Conservation (phyloP, 331 rosid species). For the Stylosanthes scabra region DNA sequence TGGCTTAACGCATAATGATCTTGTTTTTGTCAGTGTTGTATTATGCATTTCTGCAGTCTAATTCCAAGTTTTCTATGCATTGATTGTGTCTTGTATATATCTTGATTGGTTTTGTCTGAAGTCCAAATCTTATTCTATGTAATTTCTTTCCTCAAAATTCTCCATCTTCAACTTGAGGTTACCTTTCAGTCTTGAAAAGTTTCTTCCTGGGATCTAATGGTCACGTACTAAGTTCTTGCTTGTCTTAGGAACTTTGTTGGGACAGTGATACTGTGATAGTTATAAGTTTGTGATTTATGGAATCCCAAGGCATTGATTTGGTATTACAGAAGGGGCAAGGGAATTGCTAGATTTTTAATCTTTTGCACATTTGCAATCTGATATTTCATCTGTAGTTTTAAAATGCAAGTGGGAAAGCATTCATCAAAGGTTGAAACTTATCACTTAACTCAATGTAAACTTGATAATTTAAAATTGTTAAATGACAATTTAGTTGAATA, state of each 20-base stretch:
- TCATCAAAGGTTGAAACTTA: background rate
- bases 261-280: background rate
- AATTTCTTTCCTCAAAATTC: constrained; percentile 9
- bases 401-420: background rate
- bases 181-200: constrained; percentile 6
- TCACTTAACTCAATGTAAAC: no score
- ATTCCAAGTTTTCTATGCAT: background rate
- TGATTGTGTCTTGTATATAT: background rate
- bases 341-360: background rate
- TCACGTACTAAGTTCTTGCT: background rate
- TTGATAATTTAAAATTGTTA: no score
- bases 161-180: background rate
- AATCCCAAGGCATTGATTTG: constrained; percentile 12
- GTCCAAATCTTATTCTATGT: background rate
- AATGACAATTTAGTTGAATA: no score
- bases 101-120: background rate
- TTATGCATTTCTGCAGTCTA: background rate
- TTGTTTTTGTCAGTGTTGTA: constrained; percentile 2
- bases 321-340: background rate
- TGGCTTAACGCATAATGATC: background rate
- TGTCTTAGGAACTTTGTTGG: constrained; percentile 1
- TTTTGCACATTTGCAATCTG: constrained; percentile 15
- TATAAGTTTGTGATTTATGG: background rate
- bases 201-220: constrained; percentile 2
- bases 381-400: background rate